Percentiles rank a stretch among this genome's conserved stretches.
Evolutionary conservation across 331 rosid species (phyloP).

Genomic region (Telfairia occidentalis): DNA sequence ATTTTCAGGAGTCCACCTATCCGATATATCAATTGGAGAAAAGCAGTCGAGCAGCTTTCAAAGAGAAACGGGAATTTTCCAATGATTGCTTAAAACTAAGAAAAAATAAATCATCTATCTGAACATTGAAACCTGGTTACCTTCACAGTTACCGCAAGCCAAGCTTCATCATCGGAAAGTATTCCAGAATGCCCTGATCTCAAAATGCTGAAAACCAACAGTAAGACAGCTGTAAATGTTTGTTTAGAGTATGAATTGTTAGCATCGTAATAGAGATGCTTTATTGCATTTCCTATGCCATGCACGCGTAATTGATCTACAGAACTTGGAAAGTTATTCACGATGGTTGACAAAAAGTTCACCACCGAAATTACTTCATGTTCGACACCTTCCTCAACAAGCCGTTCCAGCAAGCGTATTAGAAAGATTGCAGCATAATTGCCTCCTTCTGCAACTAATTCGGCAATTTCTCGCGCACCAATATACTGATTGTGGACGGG

Average conservation of each 20-base stretch:
- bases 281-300: slow-evolving; percentile 49
- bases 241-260: slow-evolving; percentile 28
- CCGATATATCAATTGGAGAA: slow-evolving; percentile 23
- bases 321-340: slow-evolving; percentile 41
- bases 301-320: slow-evolving; percentile 48
- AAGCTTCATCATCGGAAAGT: slow-evolving; percentile 51
- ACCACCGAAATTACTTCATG: slow-evolving; percentile 37
- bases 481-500: slow-evolving; percentile 21
- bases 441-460: slow-evolving; percentile 48
- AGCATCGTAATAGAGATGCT: slow-evolving; percentile 25
- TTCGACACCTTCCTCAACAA: slow-evolving; percentile 46
- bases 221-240: slow-evolving; percentile 31
- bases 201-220: slow-evolving; percentile 45
- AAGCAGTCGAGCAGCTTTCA: slow-evolving; percentile 44
- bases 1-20: slow-evolving; percentile 36
- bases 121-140: slow-evolving; percentile 21
- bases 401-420: slow-evolving; percentile 42
- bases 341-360: slow-evolving; percentile 39
- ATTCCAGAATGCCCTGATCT: slow-evolving; percentile 43
- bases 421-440: slow-evolving; percentile 53
- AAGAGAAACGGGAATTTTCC: slow-evolving; percentile 15
- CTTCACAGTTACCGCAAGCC: slow-evolving; percentile 60
- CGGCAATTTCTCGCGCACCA: slow-evolving; percentile 45
- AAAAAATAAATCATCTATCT: background rate
- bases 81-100: slow-evolving; percentile 9